Conservation (phyloP, 768 basidiomycete species). For the Kwoniella bestiolae region DNA sequence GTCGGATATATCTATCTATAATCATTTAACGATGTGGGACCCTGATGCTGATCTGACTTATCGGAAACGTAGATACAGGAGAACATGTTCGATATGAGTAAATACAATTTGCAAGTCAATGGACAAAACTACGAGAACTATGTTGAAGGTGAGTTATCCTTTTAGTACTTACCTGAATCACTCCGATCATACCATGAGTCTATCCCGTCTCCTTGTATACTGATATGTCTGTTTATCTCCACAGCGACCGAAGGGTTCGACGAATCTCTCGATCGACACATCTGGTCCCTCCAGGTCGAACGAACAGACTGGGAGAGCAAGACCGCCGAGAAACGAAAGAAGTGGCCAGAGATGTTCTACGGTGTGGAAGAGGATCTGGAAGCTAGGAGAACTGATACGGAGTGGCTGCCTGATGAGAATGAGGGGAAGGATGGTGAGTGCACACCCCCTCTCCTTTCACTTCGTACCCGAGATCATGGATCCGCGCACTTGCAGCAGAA, state of each 20-base stretch:
- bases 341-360: conserved; percentile 65
- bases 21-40: too few species aligned
- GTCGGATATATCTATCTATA: background rate
- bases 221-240: background rate
- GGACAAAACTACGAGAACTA: conserved; percentile 74
- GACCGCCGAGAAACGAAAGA: conserved; percentile 70
- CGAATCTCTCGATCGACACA: conserved; percentile 78
- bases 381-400: conserved; percentile 26
- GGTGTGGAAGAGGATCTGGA: conserved; percentile 58
- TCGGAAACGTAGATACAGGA: conserved; percentile 60
- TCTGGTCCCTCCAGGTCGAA: conserved; percentile 79
- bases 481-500: too few species aligned
- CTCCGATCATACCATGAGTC: background rate
- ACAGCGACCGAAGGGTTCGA: conserved; percentile 79
- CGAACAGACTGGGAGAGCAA: conserved; percentile 75
- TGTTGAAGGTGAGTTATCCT: conserved; percentile 57
- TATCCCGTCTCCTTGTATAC: background rate
- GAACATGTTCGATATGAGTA: conserved; percentile 66
- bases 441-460: too few species aligned
- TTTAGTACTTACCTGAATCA: background rate
- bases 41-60: background rate
- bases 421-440: conserved; percentile 30
- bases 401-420: conserved; percentile 48
- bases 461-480: too few species aligned
- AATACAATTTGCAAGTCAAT: conserved; percentile 77